A percentile compares a stretch with the other conserved stretches of the same genome.
These are phyloP conservation scores for Ustilago bromivora DNA, from an alignment of 1,284 basidiomycete species.

Conservation along the genomic window DNA sequence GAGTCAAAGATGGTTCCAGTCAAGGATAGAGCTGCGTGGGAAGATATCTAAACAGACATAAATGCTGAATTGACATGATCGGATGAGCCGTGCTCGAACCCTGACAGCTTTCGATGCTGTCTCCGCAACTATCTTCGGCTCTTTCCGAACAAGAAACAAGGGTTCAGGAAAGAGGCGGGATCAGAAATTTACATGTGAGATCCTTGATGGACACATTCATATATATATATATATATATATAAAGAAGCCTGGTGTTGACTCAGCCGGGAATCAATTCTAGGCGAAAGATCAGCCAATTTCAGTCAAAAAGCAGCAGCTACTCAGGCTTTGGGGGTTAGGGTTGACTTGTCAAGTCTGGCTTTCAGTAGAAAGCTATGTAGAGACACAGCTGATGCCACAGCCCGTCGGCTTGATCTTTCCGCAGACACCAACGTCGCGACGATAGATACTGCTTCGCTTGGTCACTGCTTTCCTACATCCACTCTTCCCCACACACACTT, in stretches of 20 bases:
- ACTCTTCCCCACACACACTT: neutral
- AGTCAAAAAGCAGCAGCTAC: neutral
- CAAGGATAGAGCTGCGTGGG: neutral
- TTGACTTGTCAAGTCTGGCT: constrained; percentile 3
- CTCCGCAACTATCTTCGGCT: neutral
- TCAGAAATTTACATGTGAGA: neutral
- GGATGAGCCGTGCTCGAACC: neutral
- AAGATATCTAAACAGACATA: neutral
- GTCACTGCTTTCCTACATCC: neutral
- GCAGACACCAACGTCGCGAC: too few species aligned
- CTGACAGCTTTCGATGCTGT: neutral
- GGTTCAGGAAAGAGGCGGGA: neutral
- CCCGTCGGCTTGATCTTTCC: neutral
- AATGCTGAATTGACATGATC: neutral
- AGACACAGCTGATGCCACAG: constrained; percentile 6
- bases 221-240: neutral
- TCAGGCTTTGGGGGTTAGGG: neutral
- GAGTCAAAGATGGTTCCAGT: constrained; percentile 4
- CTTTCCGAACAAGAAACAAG: constrained; percentile 5
- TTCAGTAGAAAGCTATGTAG: neutral
- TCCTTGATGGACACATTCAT: neutral
- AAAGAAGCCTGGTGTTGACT: neutral
- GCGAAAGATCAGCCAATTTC: constrained; percentile 6
- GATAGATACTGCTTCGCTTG: neutral
- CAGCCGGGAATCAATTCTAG: neutral